A percentile compares a stretch with the other conserved stretches of the same genome.
phyloP scores from a whole-genome alignment of 495 filamentous ascomycete species.

The Filosporella fistucella region DNA sequence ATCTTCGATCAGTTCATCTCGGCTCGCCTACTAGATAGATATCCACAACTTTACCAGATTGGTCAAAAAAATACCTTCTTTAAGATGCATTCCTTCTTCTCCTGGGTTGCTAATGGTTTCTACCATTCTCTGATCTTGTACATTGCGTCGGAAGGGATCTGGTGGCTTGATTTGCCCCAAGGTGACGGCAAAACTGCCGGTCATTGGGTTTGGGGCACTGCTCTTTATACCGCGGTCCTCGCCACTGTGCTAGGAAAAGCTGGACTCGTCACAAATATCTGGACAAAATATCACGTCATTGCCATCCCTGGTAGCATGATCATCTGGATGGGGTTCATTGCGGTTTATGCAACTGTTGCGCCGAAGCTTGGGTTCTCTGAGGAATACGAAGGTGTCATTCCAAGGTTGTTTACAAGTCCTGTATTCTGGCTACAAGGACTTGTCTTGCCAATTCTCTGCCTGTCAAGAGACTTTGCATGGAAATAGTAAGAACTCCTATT shows the following conservation, averaged over 20 bases:
- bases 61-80: slow-evolving; percentile 93
- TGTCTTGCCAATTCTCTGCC: slow-evolving; percentile 74
- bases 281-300: slow-evolving; percentile 97
- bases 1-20: slow-evolving; percentile 98
- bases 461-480: slow-evolving; percentile 83
- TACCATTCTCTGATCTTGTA: slow-evolving; percentile 95
- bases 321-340: slow-evolving; percentile 88
- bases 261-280: slow-evolving; percentile 90
- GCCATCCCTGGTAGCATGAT: slow-evolving; percentile 92
- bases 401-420: slow-evolving; percentile 72
- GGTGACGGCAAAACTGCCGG: slow-evolving; percentile 73
- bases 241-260: slow-evolving; percentile 94
- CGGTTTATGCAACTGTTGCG: slow-evolving; percentile 85
- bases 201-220: slow-evolving; percentile 97
- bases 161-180: slow-evolving; percentile 69
- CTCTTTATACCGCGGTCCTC: slow-evolving; percentile 85
- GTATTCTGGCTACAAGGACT: slow-evolving; percentile 87
- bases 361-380: slow-evolving; percentile 77
- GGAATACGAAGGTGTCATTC: slow-evolving; percentile 83
- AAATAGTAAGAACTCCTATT: slow-evolving; percentile 44
- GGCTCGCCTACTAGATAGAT: slow-evolving; percentile 91
- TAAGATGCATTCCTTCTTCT: slow-evolving; percentile 82
- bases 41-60: slow-evolving; percentile 92
- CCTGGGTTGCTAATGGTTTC: slow-evolving; percentile 90
- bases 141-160: slow-evolving; percentile 76